Evolutionary conservation across 1,284 basidiomycete genomes (phyloP), one percentile per base, ranked within the genome.

Genomic region (Fomitopsis pinicola): DNA sequence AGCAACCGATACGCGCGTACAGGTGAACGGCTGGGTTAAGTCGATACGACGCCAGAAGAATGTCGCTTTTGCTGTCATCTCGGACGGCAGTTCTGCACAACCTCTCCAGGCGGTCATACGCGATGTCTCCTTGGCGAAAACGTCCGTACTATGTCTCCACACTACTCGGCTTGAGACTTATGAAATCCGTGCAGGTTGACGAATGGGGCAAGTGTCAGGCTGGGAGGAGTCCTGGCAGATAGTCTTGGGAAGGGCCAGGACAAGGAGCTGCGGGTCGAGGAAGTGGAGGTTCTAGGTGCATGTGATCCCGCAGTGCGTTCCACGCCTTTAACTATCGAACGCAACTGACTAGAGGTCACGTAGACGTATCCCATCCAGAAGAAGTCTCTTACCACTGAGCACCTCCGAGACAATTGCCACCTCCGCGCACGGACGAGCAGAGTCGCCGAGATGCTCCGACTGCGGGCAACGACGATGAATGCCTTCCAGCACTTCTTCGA

Each of bases 291-390:
- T 1, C 73, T 95, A 1, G 94, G 94, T 9, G 77, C 77, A 57
- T 95, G 91, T 70, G 85, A 93, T 71, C 83, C 89, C 9, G 87
- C 89, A 64, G 90, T 91, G 60, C 63, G 82, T 71, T 19, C 53
- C 14, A 62, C n/a, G 10, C 12, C 30, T 42, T 52, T 36, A 28
- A 55, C 17, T 15, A 3, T n/a, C n/a, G 26, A 8, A 17, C 12
- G 17, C 10, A 8, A 53, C 52, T 53, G 17, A 53, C 6, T 19
- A n/a, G 9, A 15, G 4, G 4, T n/a, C 33, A 30, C 33, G 22
- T 38, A 93, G 91, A 75, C 76, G 59, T 96, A 96, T 71, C 94
- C 94, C 0, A 92, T 95, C 50, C 94, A 94, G 75, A 96, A 95
- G 74, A 88, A 95, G 73, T 74, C 84, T 22, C 79, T 92, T 17